Evolutionary conservation across 2,329 filamentous ascomycete species (phyloP), one percentile per base, ranked within the genome.

Genomic region (Verticillium isaacii): DNA sequence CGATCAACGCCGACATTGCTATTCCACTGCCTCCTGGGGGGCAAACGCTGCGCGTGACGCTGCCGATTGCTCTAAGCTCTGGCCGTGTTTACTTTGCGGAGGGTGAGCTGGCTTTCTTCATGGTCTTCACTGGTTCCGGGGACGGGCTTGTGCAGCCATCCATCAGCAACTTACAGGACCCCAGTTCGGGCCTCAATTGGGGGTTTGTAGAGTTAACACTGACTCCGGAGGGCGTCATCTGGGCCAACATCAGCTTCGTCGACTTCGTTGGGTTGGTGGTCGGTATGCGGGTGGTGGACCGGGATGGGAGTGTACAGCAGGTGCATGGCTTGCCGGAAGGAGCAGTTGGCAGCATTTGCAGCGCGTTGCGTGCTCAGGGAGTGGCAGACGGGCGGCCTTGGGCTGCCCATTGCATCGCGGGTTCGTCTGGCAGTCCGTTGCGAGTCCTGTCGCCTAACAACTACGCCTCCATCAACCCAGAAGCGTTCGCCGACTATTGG

Each of bases 251-350:
- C 60, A 80, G 75, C 57, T 82, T 79, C 61, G 81, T 84, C 36
- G 81, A 84, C 67, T 83, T 82, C 63, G 76, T 82, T 19, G 74
- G 81, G 5, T 72, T 85, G 17, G 72, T 79, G 0, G 76, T 85
- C n/a, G 80, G 81, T 50, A 81, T 85, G 77, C 67, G 67, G 0
- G 71, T 85, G 15, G 73, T 72, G 0, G 71, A 75, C 14, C 73
- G 66, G 14, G 72, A 71, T 36, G 76, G 77, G 37, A 67, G 63
- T 54, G 68, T 65, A 0, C 79, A 81, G 39, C 70, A 72, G 1
- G 77, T 79, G 15, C 68, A 72, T 7, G 81, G 81, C 1, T 74
- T 83, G 1, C 60, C 63, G 5, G 50, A 68, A 4, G 71, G 69
- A 29, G 73, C 77, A 12, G 73, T 82, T 17, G 45, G 61, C 32